Evolutionary conservation across 2,329 filamentous ascomycete genomes (phyloP).

Genomic region (Paecilomyces dactylethromorphus): DNA sequence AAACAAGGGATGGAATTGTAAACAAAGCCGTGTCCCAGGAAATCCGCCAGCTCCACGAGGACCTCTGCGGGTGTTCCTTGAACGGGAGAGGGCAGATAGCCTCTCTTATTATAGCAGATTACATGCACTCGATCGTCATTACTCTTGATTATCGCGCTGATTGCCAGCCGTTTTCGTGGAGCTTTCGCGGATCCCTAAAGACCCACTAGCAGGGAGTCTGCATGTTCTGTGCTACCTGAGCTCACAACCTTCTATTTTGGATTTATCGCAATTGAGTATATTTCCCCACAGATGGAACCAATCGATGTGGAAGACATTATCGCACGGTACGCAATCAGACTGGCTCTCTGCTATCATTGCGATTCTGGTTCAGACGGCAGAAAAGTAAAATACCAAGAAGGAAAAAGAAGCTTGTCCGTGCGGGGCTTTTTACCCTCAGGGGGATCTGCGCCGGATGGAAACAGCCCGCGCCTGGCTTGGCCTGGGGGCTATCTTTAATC

Average conservation of each 20-base stretch:
- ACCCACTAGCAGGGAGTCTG: not conserved
- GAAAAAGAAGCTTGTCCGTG: not conserved
- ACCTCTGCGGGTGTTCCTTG: not conserved
- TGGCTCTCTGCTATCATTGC: not conserved
- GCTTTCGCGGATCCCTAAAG: not conserved
- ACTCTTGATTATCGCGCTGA: not conserved
- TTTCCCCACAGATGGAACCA: not conserved
- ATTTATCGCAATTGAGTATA: not conserved
- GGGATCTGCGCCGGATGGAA: not conserved
- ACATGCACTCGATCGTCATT: not conserved
- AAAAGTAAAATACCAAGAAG: not conserved
- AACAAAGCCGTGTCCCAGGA: not conserved
- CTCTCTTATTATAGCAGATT: not conserved
- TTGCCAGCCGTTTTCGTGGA: not conserved
- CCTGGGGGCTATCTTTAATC: not conserved
- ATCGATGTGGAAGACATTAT: not conserved
- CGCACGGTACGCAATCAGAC: not conserved
- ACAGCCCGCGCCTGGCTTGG: not conserved
- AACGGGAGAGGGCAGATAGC: not conserved
- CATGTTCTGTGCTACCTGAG: not conserved
- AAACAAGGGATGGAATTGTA: not conserved
- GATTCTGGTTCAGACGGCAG: not conserved
- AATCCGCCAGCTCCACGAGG: slow-evolving; percentile 5
- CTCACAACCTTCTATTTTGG: not conserved
- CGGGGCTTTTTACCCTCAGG: not conserved